phyloP scores from a whole-genome alignment of 176 grass and related monocot species.

The Saccharum officinarum region DNA sequence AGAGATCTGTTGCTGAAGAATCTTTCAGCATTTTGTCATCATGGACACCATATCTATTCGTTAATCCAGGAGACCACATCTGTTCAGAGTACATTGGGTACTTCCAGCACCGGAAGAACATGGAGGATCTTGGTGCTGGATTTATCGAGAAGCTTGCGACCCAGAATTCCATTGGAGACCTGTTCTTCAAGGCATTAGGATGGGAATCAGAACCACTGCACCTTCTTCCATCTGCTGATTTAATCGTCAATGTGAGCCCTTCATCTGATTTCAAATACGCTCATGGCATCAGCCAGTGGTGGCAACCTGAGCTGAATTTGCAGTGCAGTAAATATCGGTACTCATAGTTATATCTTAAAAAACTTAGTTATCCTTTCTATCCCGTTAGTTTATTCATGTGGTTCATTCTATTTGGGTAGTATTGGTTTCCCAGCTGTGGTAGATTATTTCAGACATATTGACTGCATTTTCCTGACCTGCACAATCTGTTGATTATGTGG shows the following conservation, averaged over 20 bases:
- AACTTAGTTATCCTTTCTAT: background rate
- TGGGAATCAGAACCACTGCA: conserved; percentile 89
- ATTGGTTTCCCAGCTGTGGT: background rate
- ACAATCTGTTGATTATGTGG: conserved; percentile 11
- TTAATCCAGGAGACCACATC: conserved; percentile 81
- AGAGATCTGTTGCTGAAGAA: conserved; percentile 62
- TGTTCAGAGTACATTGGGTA: conserved; percentile 97
- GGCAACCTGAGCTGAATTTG: conserved; percentile 67
- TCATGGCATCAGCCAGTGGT: conserved; percentile 95
- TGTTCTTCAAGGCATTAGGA: conserved; percentile 77
- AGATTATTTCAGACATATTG: conserved; percentile 19
- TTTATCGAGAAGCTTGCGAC: conserved; percentile 87
- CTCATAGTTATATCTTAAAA: conserved; percentile 25
- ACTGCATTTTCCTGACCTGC: background rate
- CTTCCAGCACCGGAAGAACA: conserved; percentile 84
- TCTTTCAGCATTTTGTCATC: conserved; percentile 68
- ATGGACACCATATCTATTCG: conserved; percentile 77
- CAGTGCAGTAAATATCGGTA: conserved; percentile 66
- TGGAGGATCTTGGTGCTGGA: conserved; percentile 88
- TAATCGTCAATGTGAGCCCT: conserved; percentile 67
- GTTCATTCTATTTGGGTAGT: conserved; percentile 1
- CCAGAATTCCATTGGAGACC: conserved; percentile 73
- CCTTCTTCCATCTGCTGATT: conserved; percentile 89
- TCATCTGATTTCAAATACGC: conserved; percentile 73
- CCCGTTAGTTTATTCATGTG: conserved; percentile 17